Percentiles rank a stretch among this genome's conserved stretches.
Conservation (phyloP, 768 basidiomycete species). For the Rossbeevera mucosa region DNA sequence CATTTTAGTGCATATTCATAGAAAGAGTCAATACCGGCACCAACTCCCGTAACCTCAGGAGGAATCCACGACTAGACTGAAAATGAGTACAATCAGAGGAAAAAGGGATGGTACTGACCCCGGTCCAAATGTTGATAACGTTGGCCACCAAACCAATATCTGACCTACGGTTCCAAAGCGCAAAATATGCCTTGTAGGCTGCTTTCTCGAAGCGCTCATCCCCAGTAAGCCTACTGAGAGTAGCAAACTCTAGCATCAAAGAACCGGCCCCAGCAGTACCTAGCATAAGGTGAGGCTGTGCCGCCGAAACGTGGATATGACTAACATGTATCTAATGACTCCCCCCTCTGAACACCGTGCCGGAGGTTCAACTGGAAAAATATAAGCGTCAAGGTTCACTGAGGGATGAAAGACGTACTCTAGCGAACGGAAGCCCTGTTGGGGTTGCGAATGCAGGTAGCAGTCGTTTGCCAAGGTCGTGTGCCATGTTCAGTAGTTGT, state of each 20-base stretch:
- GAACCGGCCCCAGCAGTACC: slow-evolving; percentile 93
- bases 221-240: slow-evolving; percentile 84
- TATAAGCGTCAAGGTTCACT: background rate
- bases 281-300: slow-evolving; percentile 28
- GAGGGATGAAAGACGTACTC: slow-evolving; percentile 42
- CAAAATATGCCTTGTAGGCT: slow-evolving; percentile 87
- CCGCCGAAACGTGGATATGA: slow-evolving; percentile 10
- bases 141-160: slow-evolving; percentile 85
- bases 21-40: slow-evolving; percentile 94
- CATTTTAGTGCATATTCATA: slow-evolving; percentile 93
- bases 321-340: slow-evolving; percentile 83
- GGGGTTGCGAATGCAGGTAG: slow-evolving; percentile 89
- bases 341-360: slow-evolving; percentile 69
- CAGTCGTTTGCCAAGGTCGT: slow-evolving; percentile 81
- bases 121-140: slow-evolving; percentile 77
- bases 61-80: slow-evolving; percentile 55
- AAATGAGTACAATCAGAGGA: slow-evolving; percentile 6
- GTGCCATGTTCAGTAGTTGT: slow-evolving; percentile 74
- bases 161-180: slow-evolving; percentile 88
- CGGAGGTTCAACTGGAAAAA: slow-evolving; percentile 69
- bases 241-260: slow-evolving; percentile 90
- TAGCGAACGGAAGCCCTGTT: slow-evolving; percentile 88
- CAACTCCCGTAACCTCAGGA: slow-evolving; percentile 77
- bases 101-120: slow-evolving; percentile 44
- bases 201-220: slow-evolving; percentile 87